phyloP scores from a whole-genome alignment of 768 basidiomycete species.

The Candolleomyces efflorescens region DNA sequence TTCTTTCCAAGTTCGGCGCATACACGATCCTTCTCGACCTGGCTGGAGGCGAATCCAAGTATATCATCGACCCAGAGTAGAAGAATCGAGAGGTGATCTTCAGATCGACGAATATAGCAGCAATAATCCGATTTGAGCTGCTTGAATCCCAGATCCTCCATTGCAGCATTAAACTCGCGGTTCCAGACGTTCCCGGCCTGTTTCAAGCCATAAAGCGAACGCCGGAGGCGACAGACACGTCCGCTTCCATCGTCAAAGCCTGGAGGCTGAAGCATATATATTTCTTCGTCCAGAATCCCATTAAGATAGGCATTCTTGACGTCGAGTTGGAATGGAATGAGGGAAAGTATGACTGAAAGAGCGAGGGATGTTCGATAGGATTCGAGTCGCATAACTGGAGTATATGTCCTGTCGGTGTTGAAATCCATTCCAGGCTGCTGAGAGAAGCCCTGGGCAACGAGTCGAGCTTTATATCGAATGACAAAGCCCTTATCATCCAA shows the following conservation, averaged over 20 bases:
- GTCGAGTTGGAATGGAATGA: conserved; percentile 14
- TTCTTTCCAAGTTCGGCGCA: conserved; percentile 17
- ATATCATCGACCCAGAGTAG: conserved; percentile 15
- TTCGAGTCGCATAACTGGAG: conserved; percentile 18
- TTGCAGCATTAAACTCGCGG: not conserved
- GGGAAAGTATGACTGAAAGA: conserved; percentile 11
- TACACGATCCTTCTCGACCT: no score
- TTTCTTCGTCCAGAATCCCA: conserved; percentile 20
- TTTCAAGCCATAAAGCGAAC: conserved; percentile 32
- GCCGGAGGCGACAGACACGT: conserved; percentile 11
- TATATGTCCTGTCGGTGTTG: conserved; percentile 25
- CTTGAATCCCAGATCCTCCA: conserved; percentile 5
- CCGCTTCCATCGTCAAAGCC: conserved; percentile 14
- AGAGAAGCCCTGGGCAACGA: conserved; percentile 22
- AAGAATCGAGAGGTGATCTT: conserved; percentile 3
- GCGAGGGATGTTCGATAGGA: conserved; percentile 17
- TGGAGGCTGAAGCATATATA: conserved; percentile 22
- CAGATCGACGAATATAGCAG: conserved; percentile 10
- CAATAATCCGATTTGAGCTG: conserved; percentile 11
- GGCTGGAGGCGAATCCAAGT: conserved; percentile 14
- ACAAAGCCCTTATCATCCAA: conserved; percentile 15
- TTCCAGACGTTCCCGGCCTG: conserved; percentile 31
- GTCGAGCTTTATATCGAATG: conserved; percentile 16
- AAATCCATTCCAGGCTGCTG: conserved; percentile 31
- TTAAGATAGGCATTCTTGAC: conserved; percentile 22